phyloP scores from a whole-genome alignment of 1,284 basidiomycete genomes.

The Omphalotus olearius region DNA sequence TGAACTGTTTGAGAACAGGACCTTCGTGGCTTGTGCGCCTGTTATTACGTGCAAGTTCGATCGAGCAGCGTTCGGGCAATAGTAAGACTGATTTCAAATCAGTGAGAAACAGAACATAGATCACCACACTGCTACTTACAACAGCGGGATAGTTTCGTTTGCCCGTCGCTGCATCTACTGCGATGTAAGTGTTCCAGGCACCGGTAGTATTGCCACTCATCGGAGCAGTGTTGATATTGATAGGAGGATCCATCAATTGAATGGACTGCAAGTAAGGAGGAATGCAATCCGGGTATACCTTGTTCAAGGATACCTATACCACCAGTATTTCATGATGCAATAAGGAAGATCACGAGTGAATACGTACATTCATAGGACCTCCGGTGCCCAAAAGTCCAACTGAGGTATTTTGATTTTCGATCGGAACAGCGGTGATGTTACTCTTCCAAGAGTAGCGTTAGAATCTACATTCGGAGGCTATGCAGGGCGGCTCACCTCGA shows the following conservation, averaged over 20 bases:
- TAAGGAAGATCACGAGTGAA: not conserved
- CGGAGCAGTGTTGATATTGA: slow-evolving; percentile 1
- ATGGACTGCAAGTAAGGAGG: not conserved
- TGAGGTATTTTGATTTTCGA: not conserved
- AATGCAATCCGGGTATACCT: not conserved
- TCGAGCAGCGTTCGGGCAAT: slow-evolving; percentile 2
- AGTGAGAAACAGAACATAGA: not conserved
- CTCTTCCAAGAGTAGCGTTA: not conserved
- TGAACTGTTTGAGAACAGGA: not conserved
- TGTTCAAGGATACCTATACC: not conserved
- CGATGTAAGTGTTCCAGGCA: slow-evolving; percentile 2
- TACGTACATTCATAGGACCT: not conserved
- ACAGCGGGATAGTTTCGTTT: slow-evolving; percentile 5
- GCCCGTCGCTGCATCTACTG: slow-evolving; percentile 1
- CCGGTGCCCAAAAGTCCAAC: not conserved
- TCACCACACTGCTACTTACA: too few species aligned
- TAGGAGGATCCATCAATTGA: not conserved
- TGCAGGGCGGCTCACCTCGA: not conserved
- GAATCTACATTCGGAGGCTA: not conserved
- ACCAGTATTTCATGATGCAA: too few species aligned
- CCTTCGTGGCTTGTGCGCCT: slow-evolving; percentile 7
- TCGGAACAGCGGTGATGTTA: not conserved
- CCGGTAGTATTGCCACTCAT: slow-evolving; percentile 3
- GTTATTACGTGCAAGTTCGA: slow-evolving; percentile 12
- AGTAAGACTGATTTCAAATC: not conserved